Conservation (phyloP, 768 basidiomycete genomes). For the Mycena vitilis region DNA sequence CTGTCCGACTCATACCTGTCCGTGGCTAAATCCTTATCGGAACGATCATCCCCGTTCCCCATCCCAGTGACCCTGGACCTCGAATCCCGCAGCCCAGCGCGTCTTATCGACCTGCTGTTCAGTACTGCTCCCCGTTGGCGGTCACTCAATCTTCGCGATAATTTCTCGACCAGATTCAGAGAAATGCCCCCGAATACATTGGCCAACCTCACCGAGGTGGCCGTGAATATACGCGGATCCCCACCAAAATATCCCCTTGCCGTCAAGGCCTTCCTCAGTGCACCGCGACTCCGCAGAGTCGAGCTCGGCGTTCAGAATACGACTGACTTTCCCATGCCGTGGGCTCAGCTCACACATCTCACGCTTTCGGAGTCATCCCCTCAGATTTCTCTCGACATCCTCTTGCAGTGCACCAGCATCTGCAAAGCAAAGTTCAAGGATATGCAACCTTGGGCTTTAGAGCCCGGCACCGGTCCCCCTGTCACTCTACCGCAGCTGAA, state of each 20-base stretch:
- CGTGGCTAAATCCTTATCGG: too few species aligned
- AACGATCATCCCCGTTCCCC: too few species aligned
- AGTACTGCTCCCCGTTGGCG: too few species aligned
- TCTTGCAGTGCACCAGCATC: constrained; percentile 19
- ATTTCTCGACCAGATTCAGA: too few species aligned
- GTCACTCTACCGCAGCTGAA: not conserved
- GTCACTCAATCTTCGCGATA: too few species aligned
- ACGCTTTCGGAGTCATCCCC: not conserved
- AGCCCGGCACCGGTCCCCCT: not conserved
- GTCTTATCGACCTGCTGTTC: too few species aligned
- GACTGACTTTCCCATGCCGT: constrained; percentile 9
- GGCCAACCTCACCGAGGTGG: too few species aligned
- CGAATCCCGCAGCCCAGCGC: too few species aligned
- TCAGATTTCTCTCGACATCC: constrained; percentile 8
- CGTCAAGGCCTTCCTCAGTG: constrained; percentile 2
- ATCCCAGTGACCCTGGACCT: too few species aligned
- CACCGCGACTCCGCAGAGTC: constrained; percentile 9
- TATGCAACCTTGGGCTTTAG: constrained; percentile 3
- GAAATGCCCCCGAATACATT: too few species aligned
- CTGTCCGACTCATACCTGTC: not conserved
- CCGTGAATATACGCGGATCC: too few species aligned
- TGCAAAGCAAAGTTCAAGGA: not conserved
- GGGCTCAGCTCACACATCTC: constrained; percentile 26
- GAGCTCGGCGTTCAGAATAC: not conserved
- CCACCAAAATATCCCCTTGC: too few species aligned